phyloP scores from a whole-genome alignment of 129 eudicot species.

The Arctium lappa region DNA sequence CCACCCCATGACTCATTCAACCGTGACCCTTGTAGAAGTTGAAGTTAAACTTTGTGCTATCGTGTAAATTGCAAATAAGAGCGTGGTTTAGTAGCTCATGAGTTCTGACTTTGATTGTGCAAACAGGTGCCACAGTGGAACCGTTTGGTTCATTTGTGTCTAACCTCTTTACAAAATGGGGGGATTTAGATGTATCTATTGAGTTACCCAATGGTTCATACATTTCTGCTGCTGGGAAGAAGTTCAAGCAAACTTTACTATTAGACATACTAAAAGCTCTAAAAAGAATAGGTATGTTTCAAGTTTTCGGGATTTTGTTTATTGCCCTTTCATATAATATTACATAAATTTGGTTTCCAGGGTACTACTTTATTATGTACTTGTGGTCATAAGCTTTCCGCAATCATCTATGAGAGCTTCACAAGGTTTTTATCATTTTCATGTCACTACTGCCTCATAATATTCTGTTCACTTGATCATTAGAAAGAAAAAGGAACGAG shows the following conservation, averaged over 20 bases:
- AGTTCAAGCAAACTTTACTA: constrained; percentile 60
- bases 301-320: neutral
- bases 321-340: neutral
- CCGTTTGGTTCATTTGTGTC: constrained; percentile 96
- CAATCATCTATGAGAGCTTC: neutral
- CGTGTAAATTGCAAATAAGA: constrained; percentile 1
- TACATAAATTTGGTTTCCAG: neutral
- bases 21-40: too few species aligned
- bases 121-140: constrained; percentile 86
- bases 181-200: constrained; percentile 88
- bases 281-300: constrained; percentile 54
- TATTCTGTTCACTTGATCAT: too few species aligned
- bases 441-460: neutral
- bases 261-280: constrained; percentile 58
- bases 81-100: neutral
- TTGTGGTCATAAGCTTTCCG: neutral
- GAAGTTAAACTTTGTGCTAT: neutral
- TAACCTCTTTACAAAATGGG: constrained; percentile 89
- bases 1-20: too few species aligned
- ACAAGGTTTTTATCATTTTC: neutral
- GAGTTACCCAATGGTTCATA: constrained; percentile 61
- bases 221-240: constrained; percentile 60
- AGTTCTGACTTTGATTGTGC: constrained; percentile 12
- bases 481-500: too few species aligned
- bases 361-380: neutral